Evolutionary conservation across 1,139 yeast genomes (phyloP).

Genomic region (Meyerozyma guilliermondii): DNA sequence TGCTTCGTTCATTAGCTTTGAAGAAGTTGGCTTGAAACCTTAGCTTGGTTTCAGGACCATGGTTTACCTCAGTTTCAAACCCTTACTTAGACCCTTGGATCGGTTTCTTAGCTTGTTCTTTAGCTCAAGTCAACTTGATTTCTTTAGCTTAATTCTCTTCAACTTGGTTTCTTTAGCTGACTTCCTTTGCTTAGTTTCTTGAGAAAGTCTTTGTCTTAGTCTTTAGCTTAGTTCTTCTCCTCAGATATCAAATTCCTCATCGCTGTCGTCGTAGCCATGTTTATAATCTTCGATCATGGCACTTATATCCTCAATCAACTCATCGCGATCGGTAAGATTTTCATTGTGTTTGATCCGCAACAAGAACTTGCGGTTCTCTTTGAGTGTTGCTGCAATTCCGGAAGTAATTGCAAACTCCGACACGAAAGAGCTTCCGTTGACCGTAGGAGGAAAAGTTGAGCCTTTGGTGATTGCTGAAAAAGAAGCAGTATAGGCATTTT

Average conservation of each 20-base stretch:
- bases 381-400: constrained; percentile 39
- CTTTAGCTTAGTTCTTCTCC: too few relatives aligned
- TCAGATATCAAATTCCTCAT: constrained; percentile 22
- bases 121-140: too few relatives aligned
- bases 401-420: constrained; percentile 43
- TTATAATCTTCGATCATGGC: constrained; percentile 49
- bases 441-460: constrained; percentile 32
- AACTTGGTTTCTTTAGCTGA: too few relatives aligned
- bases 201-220: too few relatives aligned
- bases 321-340: constrained; percentile 55
- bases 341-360: constrained; percentile 26
- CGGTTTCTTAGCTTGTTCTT: too few relatives aligned
- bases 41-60: too few relatives aligned
- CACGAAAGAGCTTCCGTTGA: constrained; percentile 13
- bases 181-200: too few relatives aligned
- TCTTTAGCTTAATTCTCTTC: too few relatives aligned
- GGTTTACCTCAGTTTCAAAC: too few relatives aligned
- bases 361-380: constrained; percentile 44
- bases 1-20: too few relatives aligned
- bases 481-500: constrained; percentile 11
- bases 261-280: constrained; percentile 49
- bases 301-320: constrained; percentile 53
- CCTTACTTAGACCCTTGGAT: too few relatives aligned
- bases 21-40: too few relatives aligned
- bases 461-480: constrained; percentile 14